Base-by-base conservation (phyloP, 2,329 filamentous ascomycete species). In the Fusarium temperatum region DNA sequence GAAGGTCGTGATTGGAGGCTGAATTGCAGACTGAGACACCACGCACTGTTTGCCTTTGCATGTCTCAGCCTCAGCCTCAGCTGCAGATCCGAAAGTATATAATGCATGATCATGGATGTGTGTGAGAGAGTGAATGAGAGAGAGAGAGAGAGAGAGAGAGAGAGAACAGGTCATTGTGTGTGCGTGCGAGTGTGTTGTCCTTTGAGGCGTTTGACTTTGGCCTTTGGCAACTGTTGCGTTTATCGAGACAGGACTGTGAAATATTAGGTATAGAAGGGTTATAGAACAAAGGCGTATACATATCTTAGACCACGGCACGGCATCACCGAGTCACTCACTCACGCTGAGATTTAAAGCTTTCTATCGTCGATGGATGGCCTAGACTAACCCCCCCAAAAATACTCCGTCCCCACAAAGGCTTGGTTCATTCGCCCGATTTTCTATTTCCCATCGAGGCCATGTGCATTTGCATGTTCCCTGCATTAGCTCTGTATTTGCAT, bases 51-150 rank as follows among this genome's bases (percentile, higher is more conserved):
- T 44, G 24, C 39, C 66, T 69, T 44, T 44, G 66, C 47, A 48
- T 74, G 70, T 73, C 70, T 71, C 66, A 71, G 55, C 48, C 68
- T 72, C 66, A 71, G 55, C 48, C 68, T 72, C 55, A 70, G 64
- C 64, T 63, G 36, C 51, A 42, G 30, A 55, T 47, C n/a, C 22
- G 24, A 36, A 35, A 51, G 48, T 38, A 18, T 32, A 54, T 35
- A 47, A 24, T 62, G 45, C 41, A 41, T 54, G n/a, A 28, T 44
- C 63, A 51, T 53, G 35, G 47, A 32, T 30, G 26, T 26, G 26
- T 26, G 26, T 26, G 26, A 5, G 26, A 26, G 26, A 26, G 26
- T 26, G 26, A 26, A 6, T 26, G 38, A 18, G 41, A 17, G 41
- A 44, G 42, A 26, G 38, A 18, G 41, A 17, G 41, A 44, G 42